These are phyloP conservation scores for Dioscorea dumetorum DNA, from an alignment of 106 monocot species.

Conservation along the genomic window DNA sequence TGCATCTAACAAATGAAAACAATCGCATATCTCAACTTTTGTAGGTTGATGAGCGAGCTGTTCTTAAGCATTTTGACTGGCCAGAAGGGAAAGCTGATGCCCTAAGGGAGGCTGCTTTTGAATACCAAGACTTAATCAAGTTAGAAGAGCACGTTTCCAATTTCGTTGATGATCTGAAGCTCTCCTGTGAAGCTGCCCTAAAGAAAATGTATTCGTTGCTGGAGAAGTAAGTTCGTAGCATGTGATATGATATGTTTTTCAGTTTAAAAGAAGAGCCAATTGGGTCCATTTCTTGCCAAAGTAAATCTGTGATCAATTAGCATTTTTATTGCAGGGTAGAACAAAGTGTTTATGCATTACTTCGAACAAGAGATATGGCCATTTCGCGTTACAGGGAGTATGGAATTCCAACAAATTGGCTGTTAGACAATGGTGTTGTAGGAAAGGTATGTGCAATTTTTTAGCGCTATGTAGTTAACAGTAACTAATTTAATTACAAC, in stretches of 20 bases:
- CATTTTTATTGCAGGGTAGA: slow-evolving; percentile 48
- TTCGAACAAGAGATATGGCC: slow-evolving; percentile 86
- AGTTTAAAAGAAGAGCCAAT: not conserved
- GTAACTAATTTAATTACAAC: too few species aligned
- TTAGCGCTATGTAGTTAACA: too few species aligned
- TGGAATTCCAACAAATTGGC: slow-evolving; percentile 83
- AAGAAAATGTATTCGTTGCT: slow-evolving; percentile 95
- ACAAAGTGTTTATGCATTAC: slow-evolving; percentile 84
- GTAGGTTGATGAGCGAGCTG: slow-evolving; percentile 93
- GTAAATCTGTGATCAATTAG: not conserved
- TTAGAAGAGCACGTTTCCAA: slow-evolving; percentile 54
- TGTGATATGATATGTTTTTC: not conserved
- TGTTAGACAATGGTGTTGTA: slow-evolving; percentile 72
- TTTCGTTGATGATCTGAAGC: slow-evolving; percentile 67
- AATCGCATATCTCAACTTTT: not conserved
- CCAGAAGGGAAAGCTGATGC: slow-evolving; percentile 95
- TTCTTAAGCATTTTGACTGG: slow-evolving; percentile 97
- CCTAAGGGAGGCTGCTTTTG: slow-evolving; percentile 85
- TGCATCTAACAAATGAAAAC: too few species aligned
- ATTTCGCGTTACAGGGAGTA: slow-evolving; percentile 78
- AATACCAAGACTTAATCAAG: slow-evolving; percentile 82
- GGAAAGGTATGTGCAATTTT: slow-evolving; percentile 58
- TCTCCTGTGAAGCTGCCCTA: slow-evolving; percentile 69
- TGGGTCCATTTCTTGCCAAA: not conserved
- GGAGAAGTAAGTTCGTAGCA: slow-evolving; percentile 59